A percentile compares a stretch with the other conserved stretches of the same genome.
These are phyloP conservation scores for Kurtzmaniella fragi DNA, from an alignment of 805 yeast genomes.

Conservation along the genomic window DNA sequence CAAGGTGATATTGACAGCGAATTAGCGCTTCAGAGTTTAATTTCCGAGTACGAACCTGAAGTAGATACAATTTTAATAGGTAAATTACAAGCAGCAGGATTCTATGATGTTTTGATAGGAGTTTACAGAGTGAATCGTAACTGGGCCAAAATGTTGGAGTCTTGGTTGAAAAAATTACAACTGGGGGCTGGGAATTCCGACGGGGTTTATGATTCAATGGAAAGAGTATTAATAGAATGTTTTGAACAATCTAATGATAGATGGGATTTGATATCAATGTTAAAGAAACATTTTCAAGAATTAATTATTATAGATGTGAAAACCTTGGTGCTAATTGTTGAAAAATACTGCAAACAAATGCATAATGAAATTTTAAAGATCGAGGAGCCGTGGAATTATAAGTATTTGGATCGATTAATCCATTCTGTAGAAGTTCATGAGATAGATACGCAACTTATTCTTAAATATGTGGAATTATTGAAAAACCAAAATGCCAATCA, in stretches of 20 bases:
- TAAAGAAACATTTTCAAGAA: constrained; percentile 19
- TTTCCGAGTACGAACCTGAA: constrained; percentile 62
- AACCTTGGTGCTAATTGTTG: constrained; percentile 32
- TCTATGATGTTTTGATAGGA: constrained; percentile 52
- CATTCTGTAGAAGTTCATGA: constrained; percentile 8
- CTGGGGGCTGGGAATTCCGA: constrained; percentile 3
- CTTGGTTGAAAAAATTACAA: constrained; percentile 39
- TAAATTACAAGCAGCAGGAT: constrained; percentile 50
- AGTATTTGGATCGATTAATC: constrained; percentile 30
- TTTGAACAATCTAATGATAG: constrained; percentile 13
- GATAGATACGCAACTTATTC: constrained; percentile 6
- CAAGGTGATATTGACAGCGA: constrained; percentile 55
- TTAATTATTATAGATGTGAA: constrained; percentile 23
- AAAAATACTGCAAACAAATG: constrained; percentile 31
- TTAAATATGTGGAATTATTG: constrained; percentile 6
- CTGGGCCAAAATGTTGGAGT: constrained; percentile 47
- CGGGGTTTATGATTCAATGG: constrained; percentile 5
- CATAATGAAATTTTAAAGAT: constrained; percentile 32
- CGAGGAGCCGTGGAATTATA: constrained; percentile 8
- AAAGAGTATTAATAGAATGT: background rate
- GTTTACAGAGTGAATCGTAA: constrained; percentile 51
- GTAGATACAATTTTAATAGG: constrained; percentile 45
- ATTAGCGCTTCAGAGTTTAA: constrained; percentile 65
- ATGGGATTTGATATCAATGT: constrained; percentile 15
- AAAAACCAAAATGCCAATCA: background rate